Percentiles rank a stretch among this genome's conserved stretches.
These are phyloP conservation scores for Rhizopogon sp. DNA, from an alignment of 768 basidiomycete genomes.

Conservation along the genomic window DNA sequence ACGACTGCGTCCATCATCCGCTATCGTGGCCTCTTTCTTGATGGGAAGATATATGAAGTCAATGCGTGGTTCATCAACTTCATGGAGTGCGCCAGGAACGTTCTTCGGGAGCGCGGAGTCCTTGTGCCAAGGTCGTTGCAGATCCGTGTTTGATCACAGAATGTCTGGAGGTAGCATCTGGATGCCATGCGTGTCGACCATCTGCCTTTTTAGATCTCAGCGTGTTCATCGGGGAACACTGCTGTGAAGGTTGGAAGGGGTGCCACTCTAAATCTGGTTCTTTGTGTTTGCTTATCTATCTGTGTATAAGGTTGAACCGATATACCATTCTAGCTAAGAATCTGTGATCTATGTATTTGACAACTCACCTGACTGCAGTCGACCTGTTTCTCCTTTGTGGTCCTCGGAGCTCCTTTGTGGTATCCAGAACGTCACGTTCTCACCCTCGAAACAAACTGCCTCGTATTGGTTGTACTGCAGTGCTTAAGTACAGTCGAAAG, in stretches of 20 bases:
- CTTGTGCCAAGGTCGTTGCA: conserved; percentile 23
- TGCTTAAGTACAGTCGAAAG: not conserved
- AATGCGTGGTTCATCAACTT: conserved; percentile 31
- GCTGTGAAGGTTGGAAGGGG: conserved; percentile 20
- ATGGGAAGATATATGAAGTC: conserved; percentile 29
- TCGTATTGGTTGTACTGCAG: not conserved
- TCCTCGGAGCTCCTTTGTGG: too few species aligned
- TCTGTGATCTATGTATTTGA: not conserved
- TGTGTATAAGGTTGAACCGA: conserved; percentile 24
- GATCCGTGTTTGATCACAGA: conserved; percentile 27
- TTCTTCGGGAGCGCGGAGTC: conserved; percentile 25
- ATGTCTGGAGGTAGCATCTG: conserved; percentile 22
- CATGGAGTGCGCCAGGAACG: conserved; percentile 26
- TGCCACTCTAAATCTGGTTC: conserved; percentile 4
- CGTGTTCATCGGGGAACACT: conserved; percentile 24
- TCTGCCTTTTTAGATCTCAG: conserved; percentile 27
- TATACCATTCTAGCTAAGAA: conserved; percentile 18
- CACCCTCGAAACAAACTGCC: not conserved
- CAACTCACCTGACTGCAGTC: not conserved
- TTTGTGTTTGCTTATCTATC: conserved; percentile 3
- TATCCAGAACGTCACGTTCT: not conserved
- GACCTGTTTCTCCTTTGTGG: too few species aligned
- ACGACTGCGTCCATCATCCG: too few species aligned
- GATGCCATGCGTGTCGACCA: conserved; percentile 25
- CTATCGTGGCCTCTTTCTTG: too few species aligned